Evolutionary conservation across 371 early-diverging fungal species (phyloP).

Genomic region (Apophysomyces ossiformis): DNA sequence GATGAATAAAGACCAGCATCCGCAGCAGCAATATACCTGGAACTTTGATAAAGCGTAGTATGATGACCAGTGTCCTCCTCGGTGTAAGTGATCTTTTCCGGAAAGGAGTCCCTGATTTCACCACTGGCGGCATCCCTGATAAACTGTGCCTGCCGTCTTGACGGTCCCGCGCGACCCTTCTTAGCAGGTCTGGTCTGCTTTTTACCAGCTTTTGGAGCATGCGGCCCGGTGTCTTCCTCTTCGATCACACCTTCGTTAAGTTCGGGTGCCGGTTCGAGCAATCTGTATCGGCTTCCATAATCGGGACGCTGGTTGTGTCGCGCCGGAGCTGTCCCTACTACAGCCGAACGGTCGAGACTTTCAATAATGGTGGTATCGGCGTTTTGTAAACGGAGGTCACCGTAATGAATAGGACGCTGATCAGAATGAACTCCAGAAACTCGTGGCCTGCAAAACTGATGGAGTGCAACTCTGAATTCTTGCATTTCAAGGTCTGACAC

Average conservation of each 20-base stretch:
- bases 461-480: slow-evolving; percentile 11
- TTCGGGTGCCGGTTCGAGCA: not conserved
- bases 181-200: not conserved
- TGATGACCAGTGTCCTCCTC: not conserved
- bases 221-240: not conserved
- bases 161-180: not conserved
- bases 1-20: slow-evolving; percentile 13
- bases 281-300: slow-evolving; percentile 2
- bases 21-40: slow-evolving; percentile 5
- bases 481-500: not conserved
- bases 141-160: not conserved
- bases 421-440: slow-evolving; percentile 13
- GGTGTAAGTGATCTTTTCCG: not conserved
- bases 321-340: not conserved
- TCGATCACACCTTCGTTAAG: not conserved
- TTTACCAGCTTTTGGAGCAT: not conserved
- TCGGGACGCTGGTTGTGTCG: not conserved
- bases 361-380: not conserved
- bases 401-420: not conserved
- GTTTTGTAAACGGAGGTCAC: not conserved
- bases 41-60: not conserved
- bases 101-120: not conserved
- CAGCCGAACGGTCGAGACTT: not conserved
- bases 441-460: slow-evolving; percentile 18
- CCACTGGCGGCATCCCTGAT: not conserved